These are phyloP conservation scores for Mycena citricolor DNA, from an alignment of 1,284 basidiomycete genomes.

Conservation along the genomic window DNA sequence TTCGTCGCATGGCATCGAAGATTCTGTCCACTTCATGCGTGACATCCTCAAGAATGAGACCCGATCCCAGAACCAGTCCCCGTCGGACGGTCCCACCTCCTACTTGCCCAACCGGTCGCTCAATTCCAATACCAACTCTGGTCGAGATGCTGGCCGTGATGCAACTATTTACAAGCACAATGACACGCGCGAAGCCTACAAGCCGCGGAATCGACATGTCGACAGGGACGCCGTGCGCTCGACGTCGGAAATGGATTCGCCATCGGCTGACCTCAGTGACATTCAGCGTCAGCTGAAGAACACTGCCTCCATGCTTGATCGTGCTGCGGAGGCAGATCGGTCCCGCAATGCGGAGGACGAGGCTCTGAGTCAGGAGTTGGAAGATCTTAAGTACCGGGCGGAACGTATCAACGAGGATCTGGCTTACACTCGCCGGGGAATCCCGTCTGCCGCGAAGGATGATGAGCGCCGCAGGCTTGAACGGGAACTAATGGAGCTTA, in stretches of 20 bases:
- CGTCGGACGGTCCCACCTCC: constrained; percentile 52
- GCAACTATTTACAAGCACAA: constrained; percentile 94
- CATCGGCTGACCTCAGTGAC: constrained; percentile 76
- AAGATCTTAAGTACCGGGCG: constrained; percentile 85
- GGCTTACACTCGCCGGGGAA: constrained; percentile 84
- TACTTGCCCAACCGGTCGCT: constrained; percentile 74
- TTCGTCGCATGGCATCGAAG: constrained; percentile 88
- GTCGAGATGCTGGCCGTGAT: constrained; percentile 68
- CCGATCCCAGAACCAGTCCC: constrained; percentile 56
- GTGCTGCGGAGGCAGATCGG: constrained; percentile 60
- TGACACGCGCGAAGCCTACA: constrained; percentile 67
- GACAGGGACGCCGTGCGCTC: constrained; percentile 85
- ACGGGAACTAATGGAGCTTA: constrained; percentile 82
- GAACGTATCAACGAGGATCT: constrained; percentile 91
- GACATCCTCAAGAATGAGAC: constrained; percentile 88
- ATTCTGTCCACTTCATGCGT: constrained; percentile 90
- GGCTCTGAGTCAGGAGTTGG: constrained; percentile 85
- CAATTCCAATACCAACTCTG: constrained; percentile 48
- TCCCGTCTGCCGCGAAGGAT: constrained; percentile 75
- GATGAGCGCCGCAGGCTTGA: constrained; percentile 88
- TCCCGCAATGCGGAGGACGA: constrained; percentile 79
- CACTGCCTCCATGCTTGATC: constrained; percentile 83
- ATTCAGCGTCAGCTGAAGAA: constrained; percentile 86
- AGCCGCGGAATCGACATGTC: constrained; percentile 85
- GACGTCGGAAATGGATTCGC: constrained; percentile 67